Percentiles rank a stretch among this genome's conserved stretches.
These are phyloP conservation scores for Wickerhamomyces chambardii DNA, from an alignment of 805 yeast species.

Conservation along the genomic window DNA sequence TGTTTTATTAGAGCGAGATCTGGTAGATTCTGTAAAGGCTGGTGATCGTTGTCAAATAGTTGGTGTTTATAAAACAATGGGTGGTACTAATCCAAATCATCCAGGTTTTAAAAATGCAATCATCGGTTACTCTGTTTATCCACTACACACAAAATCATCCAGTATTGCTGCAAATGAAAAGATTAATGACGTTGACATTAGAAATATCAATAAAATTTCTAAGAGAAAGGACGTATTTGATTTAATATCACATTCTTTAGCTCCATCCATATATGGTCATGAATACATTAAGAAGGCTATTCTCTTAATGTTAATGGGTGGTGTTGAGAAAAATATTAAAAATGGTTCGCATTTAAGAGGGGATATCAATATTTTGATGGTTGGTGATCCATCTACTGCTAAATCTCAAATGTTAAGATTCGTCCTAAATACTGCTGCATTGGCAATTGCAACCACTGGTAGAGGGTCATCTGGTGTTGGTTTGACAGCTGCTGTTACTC, in stretches of 20 bases:
- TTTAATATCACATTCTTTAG: constrained; percentile 73
- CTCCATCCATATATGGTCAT: constrained; percentile 94
- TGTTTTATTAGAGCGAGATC: constrained; percentile 87
- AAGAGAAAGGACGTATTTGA: constrained; percentile 69
- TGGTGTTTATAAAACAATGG: constrained; percentile 89
- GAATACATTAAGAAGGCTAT: constrained; percentile 89
- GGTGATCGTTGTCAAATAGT: constrained; percentile 94
- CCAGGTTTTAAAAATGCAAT: constrained; percentile 78
- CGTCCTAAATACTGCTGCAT: constrained; percentile 87
- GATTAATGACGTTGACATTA: constrained; percentile 73
- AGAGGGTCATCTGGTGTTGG: constrained; percentile 99
- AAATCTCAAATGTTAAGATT: constrained; percentile 93
- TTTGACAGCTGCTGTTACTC: constrained; percentile 96
- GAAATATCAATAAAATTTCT: constrained; percentile 76
- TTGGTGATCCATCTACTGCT: constrained; percentile 98
- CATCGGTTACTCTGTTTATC: constrained; percentile 82
- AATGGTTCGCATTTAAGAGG: constrained; percentile 98
- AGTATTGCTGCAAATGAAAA: constrained; percentile 66
- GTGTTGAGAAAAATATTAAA: constrained; percentile 85
- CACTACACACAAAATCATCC: constrained; percentile 80
- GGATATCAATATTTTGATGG: constrained; percentile 92
- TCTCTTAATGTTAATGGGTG: constrained; percentile 84
- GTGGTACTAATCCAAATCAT: constrained; percentile 48
- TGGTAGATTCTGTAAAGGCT: constrained; percentile 88
- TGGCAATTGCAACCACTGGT: constrained; percentile 98